Base-by-base conservation (phyloP, 805 yeast genomes). In the Phaffomyces opuntiae region DNA sequence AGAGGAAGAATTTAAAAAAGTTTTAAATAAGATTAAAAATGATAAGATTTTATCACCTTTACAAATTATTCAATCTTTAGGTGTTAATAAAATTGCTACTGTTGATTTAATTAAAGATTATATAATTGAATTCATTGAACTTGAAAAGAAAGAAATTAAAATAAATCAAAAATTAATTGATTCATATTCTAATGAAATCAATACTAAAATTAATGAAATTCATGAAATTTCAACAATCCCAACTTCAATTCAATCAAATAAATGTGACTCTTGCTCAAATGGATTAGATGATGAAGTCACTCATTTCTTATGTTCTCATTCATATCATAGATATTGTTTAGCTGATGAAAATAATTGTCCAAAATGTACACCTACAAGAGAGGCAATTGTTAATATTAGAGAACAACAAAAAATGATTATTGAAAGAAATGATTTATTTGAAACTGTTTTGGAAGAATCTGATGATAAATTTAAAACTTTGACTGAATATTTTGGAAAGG, bases 221-320 rank as follows among this genome's bases (percentile, higher is more conserved):
- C 65, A 74, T 0, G 76, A 73, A 26, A 60, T 86, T 41, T 59
- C 45, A 60, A 47, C 52, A 4, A 51, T 49, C 2, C 57, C 66
- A 45, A 47, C 67, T 67, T 53, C 81, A 75, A 9, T 73, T 64
- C 53, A 74, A 36, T 53, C 55, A 3, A 49, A 50, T 0, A 51
- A 44, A 11, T 59, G 62, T 47, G 53, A 53, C 16, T 49, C 57
- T 1, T 59, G 62, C 26, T 48, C 56, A 6, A 55, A 50, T 41
- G 72, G 76, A 12, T 65, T 91, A 19, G 95, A 87, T 48, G 71
- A 81, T 37, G 97, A 98, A 0, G 74, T 83, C 3, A 77, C 86
- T 1, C 95, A 87, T 55, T 93, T 91, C 68, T 77, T 80, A 51
- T 93, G 99, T 66, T 73, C 74, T 29, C 99, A 93, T 57, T 79